phyloP scores from a whole-genome alignment of 2,329 filamentous ascomycete genomes.

The Alternaria sp. region DNA sequence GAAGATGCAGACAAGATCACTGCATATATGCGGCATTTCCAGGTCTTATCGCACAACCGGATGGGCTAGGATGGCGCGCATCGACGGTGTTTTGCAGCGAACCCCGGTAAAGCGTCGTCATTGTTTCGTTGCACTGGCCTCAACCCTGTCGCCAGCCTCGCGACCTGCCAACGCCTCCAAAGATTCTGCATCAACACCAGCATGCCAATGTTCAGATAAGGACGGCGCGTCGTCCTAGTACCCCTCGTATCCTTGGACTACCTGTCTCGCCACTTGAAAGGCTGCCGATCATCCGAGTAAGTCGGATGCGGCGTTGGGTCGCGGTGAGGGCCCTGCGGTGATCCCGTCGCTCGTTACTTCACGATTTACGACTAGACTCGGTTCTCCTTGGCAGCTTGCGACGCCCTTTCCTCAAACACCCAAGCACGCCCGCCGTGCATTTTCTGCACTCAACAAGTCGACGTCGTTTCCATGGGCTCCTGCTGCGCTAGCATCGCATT shows the following conservation, averaged over 20 bases:
- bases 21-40: neutral
- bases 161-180: neutral
- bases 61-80: neutral
- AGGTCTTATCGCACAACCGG: neutral
- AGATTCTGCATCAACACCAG: constrained; percentile 1
- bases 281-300: constrained; percentile 9
- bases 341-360: constrained; percentile 21
- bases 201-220: neutral
- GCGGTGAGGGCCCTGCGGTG: constrained; percentile 8
- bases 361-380: constrained; percentile 15
- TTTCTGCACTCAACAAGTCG: constrained; percentile 5
- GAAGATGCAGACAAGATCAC: neutral
- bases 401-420: constrained; percentile 16
- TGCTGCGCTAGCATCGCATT: neutral
- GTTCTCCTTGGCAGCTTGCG: constrained; percentile 31
- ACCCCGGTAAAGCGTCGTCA: constrained; percentile 1
- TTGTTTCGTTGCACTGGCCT: neutral
- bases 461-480: constrained; percentile 1
- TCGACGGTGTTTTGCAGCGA: neutral
- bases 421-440: constrained; percentile 9
- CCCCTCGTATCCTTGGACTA: neutral
- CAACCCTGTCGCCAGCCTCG: constrained; percentile 13
- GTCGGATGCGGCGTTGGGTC: constrained; percentile 3
- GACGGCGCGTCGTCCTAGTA: neutral
- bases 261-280: neutral